Conservation (phyloP, 1,284 basidiomycete species). For the Ustilago shanxiensis region DNA sequence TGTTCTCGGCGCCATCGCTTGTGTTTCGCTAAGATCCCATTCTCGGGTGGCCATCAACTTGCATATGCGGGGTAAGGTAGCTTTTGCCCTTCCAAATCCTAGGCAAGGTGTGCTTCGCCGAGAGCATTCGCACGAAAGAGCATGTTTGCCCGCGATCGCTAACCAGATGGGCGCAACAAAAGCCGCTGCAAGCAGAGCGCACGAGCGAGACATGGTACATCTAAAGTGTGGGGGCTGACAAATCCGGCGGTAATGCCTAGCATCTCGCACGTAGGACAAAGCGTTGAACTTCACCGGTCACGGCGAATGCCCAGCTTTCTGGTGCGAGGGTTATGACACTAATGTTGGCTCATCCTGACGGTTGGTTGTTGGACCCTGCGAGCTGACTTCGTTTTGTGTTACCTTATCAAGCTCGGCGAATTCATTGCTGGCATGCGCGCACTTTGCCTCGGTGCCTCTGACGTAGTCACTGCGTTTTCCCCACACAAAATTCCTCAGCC, state of each 20-base stretch:
- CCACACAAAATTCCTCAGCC: too few species aligned
- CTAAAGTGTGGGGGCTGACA: constrained; percentile 1
- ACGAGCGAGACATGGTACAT: neutral
- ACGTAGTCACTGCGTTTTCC: constrained; percentile 22
- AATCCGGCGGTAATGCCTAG: neutral
- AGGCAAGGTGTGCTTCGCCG: neutral
- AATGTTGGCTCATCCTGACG: constrained; percentile 5
- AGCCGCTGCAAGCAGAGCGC: neutral
- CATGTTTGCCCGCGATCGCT: neutral
- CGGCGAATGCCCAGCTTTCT: neutral
- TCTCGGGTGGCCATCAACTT: neutral
- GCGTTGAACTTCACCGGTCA: neutral
- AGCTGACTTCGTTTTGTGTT: constrained; percentile 2
- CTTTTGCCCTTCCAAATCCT: too few species aligned
- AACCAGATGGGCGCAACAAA: too few species aligned
- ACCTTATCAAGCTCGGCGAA: constrained; percentile 22
- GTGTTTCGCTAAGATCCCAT: neutral
- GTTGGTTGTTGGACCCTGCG: constrained; percentile 14
- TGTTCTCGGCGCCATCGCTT: neutral
- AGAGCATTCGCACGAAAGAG: neutral
- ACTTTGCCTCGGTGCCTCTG: constrained; percentile 5
- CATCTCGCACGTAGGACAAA: neutral
- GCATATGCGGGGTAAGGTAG: constrained; percentile 2
- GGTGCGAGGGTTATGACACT: neutral
- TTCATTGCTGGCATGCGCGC: constrained; percentile 11